A percentile compares a stretch with the other conserved stretches of the same genome.
Evolutionary conservation across 1,284 basidiomycete genomes (phyloP).

Genomic region (Cutaneotrichosporon sp.): DNA sequence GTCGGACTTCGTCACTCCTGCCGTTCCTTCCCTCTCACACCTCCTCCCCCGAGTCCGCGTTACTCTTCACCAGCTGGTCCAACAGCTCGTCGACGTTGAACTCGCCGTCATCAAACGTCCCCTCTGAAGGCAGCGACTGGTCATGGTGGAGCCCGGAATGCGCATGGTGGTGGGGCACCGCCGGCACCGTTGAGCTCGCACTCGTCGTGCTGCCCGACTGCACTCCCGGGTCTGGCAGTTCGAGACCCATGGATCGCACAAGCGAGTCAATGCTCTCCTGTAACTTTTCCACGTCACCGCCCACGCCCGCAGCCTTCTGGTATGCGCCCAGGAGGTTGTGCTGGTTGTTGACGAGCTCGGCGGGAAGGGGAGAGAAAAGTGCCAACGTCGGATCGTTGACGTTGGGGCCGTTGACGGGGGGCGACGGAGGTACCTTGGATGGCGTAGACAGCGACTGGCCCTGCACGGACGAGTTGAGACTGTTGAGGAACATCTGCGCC

Average conservation of each 20-base stretch:
- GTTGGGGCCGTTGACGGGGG: conserved; percentile 1
- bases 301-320: conserved; percentile 61
- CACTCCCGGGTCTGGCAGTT: conserved; percentile 19
- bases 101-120: conserved; percentile 24
- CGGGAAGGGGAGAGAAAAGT: conserved; percentile 38
- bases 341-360: conserved; percentile 31
- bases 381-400: conserved; percentile 35
- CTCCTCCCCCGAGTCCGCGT: not conserved
- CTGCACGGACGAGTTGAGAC: conserved; percentile 43
- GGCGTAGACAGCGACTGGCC: conserved; percentile 33
- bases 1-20: no score
- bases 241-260: conserved; percentile 65
- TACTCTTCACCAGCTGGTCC: conserved; percentile 29
- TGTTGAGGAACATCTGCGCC: conserved; percentile 64
- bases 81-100: conserved; percentile 46
- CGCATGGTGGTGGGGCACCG: no score
- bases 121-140: conserved; percentile 7
- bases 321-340: conserved; percentile 56
- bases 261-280: conserved; percentile 67
- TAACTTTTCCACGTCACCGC: conserved; percentile 66
- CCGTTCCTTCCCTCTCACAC: not conserved
- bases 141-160: not conserved
- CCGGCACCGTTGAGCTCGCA: not conserved
- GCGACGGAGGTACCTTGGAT: conserved; percentile 6
- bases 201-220: not conserved